Percentiles rank a stretch among this genome's conserved stretches.
Evolutionary conservation across 305 asterid species (phyloP).

Genomic region (Solanum hybrid): DNA sequence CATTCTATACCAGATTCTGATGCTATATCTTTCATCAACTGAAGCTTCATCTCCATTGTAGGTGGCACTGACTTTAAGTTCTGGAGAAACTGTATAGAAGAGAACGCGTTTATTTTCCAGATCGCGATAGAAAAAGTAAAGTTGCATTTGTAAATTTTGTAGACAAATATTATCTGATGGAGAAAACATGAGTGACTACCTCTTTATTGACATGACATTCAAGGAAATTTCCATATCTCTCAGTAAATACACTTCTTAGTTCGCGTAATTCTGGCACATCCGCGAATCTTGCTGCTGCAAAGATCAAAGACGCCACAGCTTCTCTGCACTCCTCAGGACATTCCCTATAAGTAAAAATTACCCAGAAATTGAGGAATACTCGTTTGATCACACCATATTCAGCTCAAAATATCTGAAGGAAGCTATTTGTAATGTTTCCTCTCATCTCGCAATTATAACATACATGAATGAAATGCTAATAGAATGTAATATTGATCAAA

Average conservation of each 20-base stretch:
- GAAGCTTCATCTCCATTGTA: conserved; percentile 48
- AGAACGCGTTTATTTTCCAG: neutral
- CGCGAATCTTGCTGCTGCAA: conserved; percentile 87
- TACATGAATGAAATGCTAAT: neutral
- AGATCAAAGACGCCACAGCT: conserved; percentile 70
- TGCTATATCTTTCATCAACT: conserved; percentile 66
- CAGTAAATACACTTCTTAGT: conserved; percentile 56
- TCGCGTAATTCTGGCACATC: conserved; percentile 89
- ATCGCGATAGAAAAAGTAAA: neutral
- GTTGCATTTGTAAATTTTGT: neutral
- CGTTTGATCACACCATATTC: neutral
- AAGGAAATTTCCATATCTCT: conserved; percentile 49
- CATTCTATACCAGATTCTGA: conserved; percentile 50
- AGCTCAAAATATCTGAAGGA: neutral
- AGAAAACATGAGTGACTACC: conserved; percentile 18
- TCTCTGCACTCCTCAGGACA: conserved; percentile 93
- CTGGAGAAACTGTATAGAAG: conserved; percentile 41
- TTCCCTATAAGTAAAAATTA: conserved; percentile 36
- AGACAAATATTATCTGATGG: neutral
- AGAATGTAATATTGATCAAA: neutral
- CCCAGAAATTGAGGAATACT: neutral
- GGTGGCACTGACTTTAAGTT: conserved; percentile 44
- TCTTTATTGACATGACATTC: conserved; percentile 52
- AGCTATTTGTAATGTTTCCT: neutral
- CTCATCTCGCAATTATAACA: neutral